Base-by-base conservation (phyloP, 208 protist species). In the Trypanosoma conorhini region DNA sequence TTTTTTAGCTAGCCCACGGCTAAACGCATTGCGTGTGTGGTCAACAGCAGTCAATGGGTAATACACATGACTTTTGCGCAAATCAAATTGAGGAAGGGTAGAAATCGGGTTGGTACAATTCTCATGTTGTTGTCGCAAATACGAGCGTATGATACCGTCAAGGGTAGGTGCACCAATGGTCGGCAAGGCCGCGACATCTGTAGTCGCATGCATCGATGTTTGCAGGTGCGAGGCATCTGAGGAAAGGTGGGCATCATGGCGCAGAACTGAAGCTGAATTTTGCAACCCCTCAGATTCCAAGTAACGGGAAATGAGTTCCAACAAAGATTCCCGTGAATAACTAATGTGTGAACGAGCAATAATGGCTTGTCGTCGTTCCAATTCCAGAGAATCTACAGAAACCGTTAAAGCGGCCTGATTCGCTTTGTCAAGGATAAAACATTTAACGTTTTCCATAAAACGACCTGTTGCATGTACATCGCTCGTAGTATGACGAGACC, bases 401-500 rank as follows among this genome's bases (percentile, higher is more conserved):
- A 85, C 65, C 44, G 67, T 67, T 42, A 72, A 73, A 55, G 84
- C 77, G 7, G 64, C 55, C 58, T 81, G 72, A 70, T 75, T 87
- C 3, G 72, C 70, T 5, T 83, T 79, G 55, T 84, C 86, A 78
- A 79, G 83, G 46, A 91, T 73, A 66, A 95, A 85, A 28, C 74
- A 85, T 54, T 93, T 88, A 22, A 89, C 76, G 69, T 96, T 91
- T 52, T 94, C 83, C 82, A 94, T 89, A 64, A 96, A 96, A 33
- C 83, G 79, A 7, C 86, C 83, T 28, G 86, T 82, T 24, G 90
- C 84, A 66, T 91, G 82, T 15, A 83, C 74, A 46, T 96, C 90
- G 21, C 77, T 84, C 59, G 74, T 67, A n/a, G 87, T 75, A 73
- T 88, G 86, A 48, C 82, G 85, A 30, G 80, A 66, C 5, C 81